Evolutionary conservation across 495 filamentous ascomycete genomes (phyloP), one percentile per base, ranked within the genome.

Genomic region (Gamarada debralockiae): DNA sequence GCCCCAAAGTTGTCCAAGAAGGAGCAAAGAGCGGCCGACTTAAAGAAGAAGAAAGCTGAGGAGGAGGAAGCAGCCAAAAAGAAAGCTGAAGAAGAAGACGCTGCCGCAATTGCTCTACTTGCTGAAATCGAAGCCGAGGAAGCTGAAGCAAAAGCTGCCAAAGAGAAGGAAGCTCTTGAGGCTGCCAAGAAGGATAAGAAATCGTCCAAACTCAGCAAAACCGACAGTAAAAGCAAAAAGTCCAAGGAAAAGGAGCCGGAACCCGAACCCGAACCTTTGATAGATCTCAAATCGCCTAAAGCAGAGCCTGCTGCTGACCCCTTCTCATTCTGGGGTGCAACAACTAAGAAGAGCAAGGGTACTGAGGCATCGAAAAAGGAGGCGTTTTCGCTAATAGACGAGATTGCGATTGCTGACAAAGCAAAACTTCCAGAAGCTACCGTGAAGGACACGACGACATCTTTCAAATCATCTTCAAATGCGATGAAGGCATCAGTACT

Each of bases 311-410:
- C 23, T 9, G 24, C 34, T 15, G 53, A 43, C 8, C 49, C 44
- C 17, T 73, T 70, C 62, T 65, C 59, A 50, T 69, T 71, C 57
- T 73, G 69, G 69, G 72, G 72, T 41, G 67, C 65, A 9, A 61
- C 60, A 14, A 72, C 68, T 45, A 69, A 70, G 43, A 52, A 62
- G 3, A 53, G 53, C 36, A 69, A 69, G 56, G 58, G 49, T 58
- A 39, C 53, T 44, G 50, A 58, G 59, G 48, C 56, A 20, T 17
- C 40, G 24, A 46, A 44, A 24, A 51, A 34, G 31, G 31, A 31
- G 14, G 43, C 24, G 41, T 23, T 12, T 20, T 20, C 55, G 41
- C 27, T 25, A 10, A 25, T 15, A 57, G 55, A 53, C 51, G 62
- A 58, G 56, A 62, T 62, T 62, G 53, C 59, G 43, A 49, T 34